phyloP scores from a whole-genome alignment of 2,329 filamentous ascomycete species.

The Septoria petroselini region DNA sequence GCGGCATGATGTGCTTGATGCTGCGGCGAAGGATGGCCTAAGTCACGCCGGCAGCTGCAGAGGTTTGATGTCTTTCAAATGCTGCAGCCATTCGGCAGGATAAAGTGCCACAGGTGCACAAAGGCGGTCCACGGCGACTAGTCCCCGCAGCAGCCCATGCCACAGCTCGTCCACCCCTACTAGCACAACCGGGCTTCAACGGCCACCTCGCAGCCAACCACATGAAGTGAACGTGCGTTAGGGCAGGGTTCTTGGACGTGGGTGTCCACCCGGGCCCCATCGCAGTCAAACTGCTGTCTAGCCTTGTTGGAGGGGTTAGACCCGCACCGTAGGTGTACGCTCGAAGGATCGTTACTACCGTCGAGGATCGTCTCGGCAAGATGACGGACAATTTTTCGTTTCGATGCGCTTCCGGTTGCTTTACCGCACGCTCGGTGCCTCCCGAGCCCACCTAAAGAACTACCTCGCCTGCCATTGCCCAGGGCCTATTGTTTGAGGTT shows the following conservation, averaged over 20 bases:
- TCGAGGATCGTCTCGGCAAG: slow-evolving; percentile 28
- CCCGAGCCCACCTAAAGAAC: slow-evolving; percentile 20
- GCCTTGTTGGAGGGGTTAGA: slow-evolving; percentile 33
- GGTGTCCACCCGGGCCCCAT: slow-evolving; percentile 28
- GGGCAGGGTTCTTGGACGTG: slow-evolving; percentile 26
- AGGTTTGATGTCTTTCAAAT: slow-evolving; percentile 19
- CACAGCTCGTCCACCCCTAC: slow-evolving; percentile 29
- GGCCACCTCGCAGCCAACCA: slow-evolving; percentile 36
- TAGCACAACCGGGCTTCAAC: slow-evolving; percentile 31
- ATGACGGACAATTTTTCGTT: slow-evolving; percentile 29
- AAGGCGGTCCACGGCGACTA: slow-evolving; percentile 29
- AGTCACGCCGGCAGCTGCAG: slow-evolving; percentile 18
- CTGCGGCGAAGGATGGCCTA: slow-evolving; percentile 17
- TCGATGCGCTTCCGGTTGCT: slow-evolving; percentile 22
- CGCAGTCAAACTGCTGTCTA: slow-evolving; percentile 35
- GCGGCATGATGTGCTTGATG: slow-evolving; percentile 14
- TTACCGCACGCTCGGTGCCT: slow-evolving; percentile 25
- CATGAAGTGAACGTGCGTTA: slow-evolving; percentile 28
- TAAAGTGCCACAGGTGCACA: slow-evolving; percentile 30
- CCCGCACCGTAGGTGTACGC: slow-evolving; percentile 27
- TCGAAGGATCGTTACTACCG: slow-evolving; percentile 28
- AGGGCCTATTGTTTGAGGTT: slow-evolving; percentile 24
- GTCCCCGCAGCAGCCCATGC: slow-evolving; percentile 34
- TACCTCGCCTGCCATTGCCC: slow-evolving; percentile 28
- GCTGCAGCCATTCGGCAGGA: slow-evolving; percentile 29